Percentiles rank a stretch among this genome's conserved stretches.
Conservation (phyloP, 441 rosid species). For the Erodium trifolium region DNA sequence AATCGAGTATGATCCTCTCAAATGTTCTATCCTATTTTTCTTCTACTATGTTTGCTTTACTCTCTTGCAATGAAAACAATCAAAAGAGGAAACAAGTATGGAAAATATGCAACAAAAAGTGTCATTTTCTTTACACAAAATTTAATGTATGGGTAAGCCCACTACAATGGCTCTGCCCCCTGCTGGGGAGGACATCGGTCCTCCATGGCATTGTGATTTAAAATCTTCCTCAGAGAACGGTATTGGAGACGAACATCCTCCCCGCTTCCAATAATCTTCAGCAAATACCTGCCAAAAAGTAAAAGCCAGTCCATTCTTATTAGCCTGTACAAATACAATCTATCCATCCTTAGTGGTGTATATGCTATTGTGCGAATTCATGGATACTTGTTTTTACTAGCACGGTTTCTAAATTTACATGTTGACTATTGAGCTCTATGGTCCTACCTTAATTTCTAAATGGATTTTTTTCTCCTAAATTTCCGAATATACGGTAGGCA, state of each 20-base stretch:
- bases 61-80: background rate
- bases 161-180: background rate
- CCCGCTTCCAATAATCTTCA: constrained; percentile 69
- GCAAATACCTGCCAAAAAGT: constrained; percentile 55
- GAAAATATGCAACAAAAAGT: background rate
- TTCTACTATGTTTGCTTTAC: too few species aligned
- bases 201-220: constrained; percentile 30
- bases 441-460: too few species aligned
- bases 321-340: too few species aligned
- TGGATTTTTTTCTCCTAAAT: too few species aligned
- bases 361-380: too few species aligned
- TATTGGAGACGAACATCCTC: constrained; percentile 84
- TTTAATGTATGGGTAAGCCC: constrained; percentile 12
- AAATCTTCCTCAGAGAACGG: constrained; percentile 70
- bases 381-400: too few species aligned
- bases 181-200: constrained; percentile 42
- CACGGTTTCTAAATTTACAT: too few species aligned
- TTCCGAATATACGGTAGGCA: too few species aligned
- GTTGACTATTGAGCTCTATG: background rate
- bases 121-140: constrained; percentile 1
- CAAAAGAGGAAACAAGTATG: background rate
- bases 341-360: too few species aligned
- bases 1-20: too few species aligned
- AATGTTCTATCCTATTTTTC: too few species aligned
- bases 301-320: background rate